Base-by-base conservation (phyloP, 768 basidiomycete genomes). In the Calocybe indica region DNA sequence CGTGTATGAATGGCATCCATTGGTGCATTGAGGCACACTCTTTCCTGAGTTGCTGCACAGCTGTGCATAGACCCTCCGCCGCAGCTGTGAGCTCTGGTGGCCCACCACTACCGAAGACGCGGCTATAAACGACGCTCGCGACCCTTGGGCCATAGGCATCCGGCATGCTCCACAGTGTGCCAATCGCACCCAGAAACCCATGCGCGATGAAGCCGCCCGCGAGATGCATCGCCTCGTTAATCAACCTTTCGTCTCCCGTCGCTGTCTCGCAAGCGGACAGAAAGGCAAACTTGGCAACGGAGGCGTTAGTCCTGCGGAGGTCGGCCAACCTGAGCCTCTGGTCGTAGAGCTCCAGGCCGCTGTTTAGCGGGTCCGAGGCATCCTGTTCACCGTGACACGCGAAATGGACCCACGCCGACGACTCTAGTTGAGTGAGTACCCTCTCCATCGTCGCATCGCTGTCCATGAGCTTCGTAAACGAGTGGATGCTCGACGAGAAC, bases 101-200 rank as follows among this genome's bases (percentile, higher is more conserved):
- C 22, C 22, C 22, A 22, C 22, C 22, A 22, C 22, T 22, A 4
- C 22, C 22, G 4, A 22, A 22, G 22, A 22, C 22, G 22, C 22
- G 22, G 22, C 22, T 4, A 22, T 22, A 22, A 22, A 22, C 22
- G 22, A 22, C 2, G 22, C 22, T 22, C 22, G 22, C 22, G 22
- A 22, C 22, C 22, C 2, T 22, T 22, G 22, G 22, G 22, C 22
- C 22, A 22, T 22, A 22, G 22, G 22, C 22, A 22, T 22, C 22
- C 22, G 22, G 22, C 22, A 22, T 22, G 22, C 22, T 22, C 55
- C 55, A 57, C 22, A 54, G 35, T 2, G 55, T 55, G n/a, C 40
- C 55, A 43, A 57, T 40, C 5, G 55, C 47, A 46, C 55, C 46
- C 10, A 35, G 50, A 43, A 53, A 56, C 11, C 54, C 54, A 43